phyloP scores from a whole-genome alignment of 495 filamentous ascomycete species.

The Tuber borchii region DNA sequence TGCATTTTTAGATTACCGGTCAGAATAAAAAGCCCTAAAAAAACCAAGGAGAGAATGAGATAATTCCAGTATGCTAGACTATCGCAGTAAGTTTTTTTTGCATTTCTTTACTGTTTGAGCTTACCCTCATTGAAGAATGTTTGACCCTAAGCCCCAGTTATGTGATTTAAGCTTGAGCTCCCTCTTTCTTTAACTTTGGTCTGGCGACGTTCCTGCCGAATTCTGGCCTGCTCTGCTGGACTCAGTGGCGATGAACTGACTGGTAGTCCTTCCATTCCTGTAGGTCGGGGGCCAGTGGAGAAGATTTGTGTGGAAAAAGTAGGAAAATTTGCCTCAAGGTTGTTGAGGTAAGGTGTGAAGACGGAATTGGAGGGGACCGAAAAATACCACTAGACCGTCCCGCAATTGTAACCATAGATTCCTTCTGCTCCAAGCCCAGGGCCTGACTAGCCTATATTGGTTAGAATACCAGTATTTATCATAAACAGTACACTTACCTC shows the following conservation, averaged over 20 bases:
- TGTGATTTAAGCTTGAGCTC: constrained; percentile 69
- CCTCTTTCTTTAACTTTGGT: constrained; percentile 84
- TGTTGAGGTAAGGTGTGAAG: constrained; percentile 2
- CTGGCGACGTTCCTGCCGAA: constrained; percentile 82
- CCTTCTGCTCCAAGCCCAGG: too few relatives aligned
- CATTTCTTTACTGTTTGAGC: not conserved
- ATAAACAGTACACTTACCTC: too few relatives aligned
- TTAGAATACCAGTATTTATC: too few relatives aligned
- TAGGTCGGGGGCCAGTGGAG: constrained; percentile 4
- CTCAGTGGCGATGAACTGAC: constrained; percentile 55
- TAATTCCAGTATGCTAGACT: not conserved
- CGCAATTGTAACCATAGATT: too few relatives aligned
- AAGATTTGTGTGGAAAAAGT: constrained; percentile 7
- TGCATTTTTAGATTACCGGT: not conserved
- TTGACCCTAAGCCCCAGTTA: constrained; percentile 51
- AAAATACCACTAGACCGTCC: too few relatives aligned
- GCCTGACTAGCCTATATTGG: too few relatives aligned
- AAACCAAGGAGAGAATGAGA: not conserved
- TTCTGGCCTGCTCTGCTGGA: constrained; percentile 67
- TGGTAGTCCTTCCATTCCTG: constrained; percentile 30
- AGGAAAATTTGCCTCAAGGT: constrained; percentile 15
- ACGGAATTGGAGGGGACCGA: too few relatives aligned
- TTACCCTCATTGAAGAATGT: constrained; percentile 35
- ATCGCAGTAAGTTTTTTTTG: not conserved
- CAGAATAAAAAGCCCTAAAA: constrained; percentile 2